Percentiles rank a stretch among this genome's conserved stretches.
Conservation (phyloP, 2,329 filamentous ascomycete genomes). For the Didymellaceae sp. region DNA sequence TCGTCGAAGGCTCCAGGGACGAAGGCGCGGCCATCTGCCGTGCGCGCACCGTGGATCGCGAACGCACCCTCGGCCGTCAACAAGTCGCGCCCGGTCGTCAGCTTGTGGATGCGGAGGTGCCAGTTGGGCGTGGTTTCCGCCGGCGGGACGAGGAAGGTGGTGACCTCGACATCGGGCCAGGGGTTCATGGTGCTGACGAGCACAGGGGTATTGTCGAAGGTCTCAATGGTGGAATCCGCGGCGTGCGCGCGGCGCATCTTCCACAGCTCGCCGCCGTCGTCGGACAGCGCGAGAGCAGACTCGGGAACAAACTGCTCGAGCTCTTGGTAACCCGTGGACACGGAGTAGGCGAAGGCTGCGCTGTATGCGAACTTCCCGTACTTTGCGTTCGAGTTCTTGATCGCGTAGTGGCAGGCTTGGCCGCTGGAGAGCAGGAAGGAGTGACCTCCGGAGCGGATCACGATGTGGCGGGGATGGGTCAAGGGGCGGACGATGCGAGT, state of each 20-base stretch:
- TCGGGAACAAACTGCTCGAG: slow-evolving; percentile 79
- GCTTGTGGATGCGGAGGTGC: slow-evolving; percentile 71
- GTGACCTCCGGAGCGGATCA: slow-evolving; percentile 73
- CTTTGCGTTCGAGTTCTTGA: slow-evolving; percentile 82
- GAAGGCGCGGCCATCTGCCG: slow-evolving; percentile 65
- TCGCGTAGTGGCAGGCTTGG: slow-evolving; percentile 81
- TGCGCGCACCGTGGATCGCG: slow-evolving; percentile 68
- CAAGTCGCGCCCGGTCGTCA: slow-evolving; percentile 66
- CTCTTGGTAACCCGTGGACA: slow-evolving; percentile 76
- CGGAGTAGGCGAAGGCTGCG: slow-evolving; percentile 77
- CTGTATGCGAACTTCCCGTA: slow-evolving; percentile 82
- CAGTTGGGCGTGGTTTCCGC: slow-evolving; percentile 63
- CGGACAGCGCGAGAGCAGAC: slow-evolving; percentile 76
- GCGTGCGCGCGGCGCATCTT: slow-evolving; percentile 74
- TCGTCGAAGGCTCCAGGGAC: slow-evolving; percentile 46
- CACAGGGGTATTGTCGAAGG: slow-evolving; percentile 61
- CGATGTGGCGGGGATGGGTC: slow-evolving; percentile 74
- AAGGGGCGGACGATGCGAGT: slow-evolving; percentile 68
- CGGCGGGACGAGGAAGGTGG: slow-evolving; percentile 70
- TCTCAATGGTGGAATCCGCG: slow-evolving; percentile 65
- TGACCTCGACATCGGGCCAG: slow-evolving; percentile 70
- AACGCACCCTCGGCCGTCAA: slow-evolving; percentile 78
- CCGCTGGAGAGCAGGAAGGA: slow-evolving; percentile 74
- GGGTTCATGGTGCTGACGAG: slow-evolving; percentile 74
- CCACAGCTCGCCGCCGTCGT: slow-evolving; percentile 80